These are phyloP conservation scores for Candolleomyces aberdarensis DNA, from an alignment of 768 basidiomycete genomes.

Conservation along the genomic window DNA sequence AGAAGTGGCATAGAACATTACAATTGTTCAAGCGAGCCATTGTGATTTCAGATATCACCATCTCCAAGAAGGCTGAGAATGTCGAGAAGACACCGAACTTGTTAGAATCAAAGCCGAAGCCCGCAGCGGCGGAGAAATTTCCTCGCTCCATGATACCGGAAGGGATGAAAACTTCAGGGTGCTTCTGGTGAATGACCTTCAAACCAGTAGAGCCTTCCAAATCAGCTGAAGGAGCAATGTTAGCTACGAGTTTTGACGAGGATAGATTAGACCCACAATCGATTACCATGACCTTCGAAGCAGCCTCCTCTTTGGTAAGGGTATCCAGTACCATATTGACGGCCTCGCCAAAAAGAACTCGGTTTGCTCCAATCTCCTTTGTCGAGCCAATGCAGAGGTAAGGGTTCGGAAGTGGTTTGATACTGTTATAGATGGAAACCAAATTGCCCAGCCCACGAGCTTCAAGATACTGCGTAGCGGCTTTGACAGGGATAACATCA, in stretches of 20 bases:
- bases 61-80: slow-evolving; percentile 90
- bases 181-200: slow-evolving; percentile 85
- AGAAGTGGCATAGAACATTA: slow-evolving; percentile 87
- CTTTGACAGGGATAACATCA: slow-evolving; percentile 81
- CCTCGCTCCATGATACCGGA: slow-evolving; percentile 89
- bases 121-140: slow-evolving; percentile 81
- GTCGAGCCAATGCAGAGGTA: slow-evolving; percentile 70
- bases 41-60: slow-evolving; percentile 84
- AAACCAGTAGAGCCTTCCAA: slow-evolving; percentile 88
- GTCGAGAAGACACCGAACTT: slow-evolving; percentile 90
- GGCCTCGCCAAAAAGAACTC: slow-evolving; percentile 83
- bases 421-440: slow-evolving; percentile 53
- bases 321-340: slow-evolving; percentile 76
- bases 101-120: slow-evolving; percentile 79
- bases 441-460: slow-evolving; percentile 57
- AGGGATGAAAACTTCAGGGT: slow-evolving; percentile 82
- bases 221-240: slow-evolving; percentile 46
- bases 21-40: slow-evolving; percentile 92
- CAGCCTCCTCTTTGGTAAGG: slow-evolving; percentile 72
- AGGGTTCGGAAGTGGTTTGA: slow-evolving; percentile 54
- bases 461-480: slow-evolving; percentile 72
- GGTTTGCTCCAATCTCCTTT: slow-evolving; percentile 75
- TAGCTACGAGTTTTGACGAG: background rate
- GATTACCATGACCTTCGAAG: slow-evolving; percentile 81
- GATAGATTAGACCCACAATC: slow-evolving; percentile 54